Evolutionary conservation across 2,329 filamentous ascomycete species (phyloP), one percentile per base, ranked within the genome.

Genomic region (Cladosporium oxysporum): DNA sequence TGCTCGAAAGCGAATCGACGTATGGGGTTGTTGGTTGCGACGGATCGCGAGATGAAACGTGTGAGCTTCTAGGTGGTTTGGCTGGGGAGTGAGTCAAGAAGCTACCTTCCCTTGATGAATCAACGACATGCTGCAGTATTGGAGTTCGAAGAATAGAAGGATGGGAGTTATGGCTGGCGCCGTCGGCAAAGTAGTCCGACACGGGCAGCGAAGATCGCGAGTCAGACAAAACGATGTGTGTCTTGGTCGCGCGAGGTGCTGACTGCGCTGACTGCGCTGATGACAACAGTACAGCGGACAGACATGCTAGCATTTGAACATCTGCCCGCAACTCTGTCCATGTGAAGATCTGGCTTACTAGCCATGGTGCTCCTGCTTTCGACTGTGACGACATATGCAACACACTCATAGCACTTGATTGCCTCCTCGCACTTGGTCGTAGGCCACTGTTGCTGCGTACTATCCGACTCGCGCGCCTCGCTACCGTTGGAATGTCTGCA

Each of bases 401-500:
- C 80, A 23, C 23, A 35, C 26, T 23, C 16, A 63, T 47, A 1
- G 33, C 14, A 23, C 60, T 55, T 18, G 47, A 23, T 5, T 41
- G 44, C 23, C 31, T 53, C 21, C 8, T 53, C 11, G 50, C 26
- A 33, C 26, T 35, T 21, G 37, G 31, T 44, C 33, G 83, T 67
- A 84, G 82, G 62, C 81, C 83, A 37, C 80, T 78, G 67, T 80
- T 82, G 50, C 82, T 79, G 35, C 83, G 79, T 1, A 85, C 79
- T 8, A 88, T 79, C 31, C 33, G 47, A 16, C 29, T 63, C 2
- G 85, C 83, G 67, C 90, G 84, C 69, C 84, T 86, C 18, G 91
- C 91, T 69, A 93, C 86, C 7, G 93, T 85, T 31, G 92, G 79
- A 58, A 91, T 84, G 88, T 66, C 89, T 83, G 10, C 83, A 81